Evolutionary conservation across 192 early-diverging fungal species (phyloP).

Genomic region (Coemansia sp.): DNA sequence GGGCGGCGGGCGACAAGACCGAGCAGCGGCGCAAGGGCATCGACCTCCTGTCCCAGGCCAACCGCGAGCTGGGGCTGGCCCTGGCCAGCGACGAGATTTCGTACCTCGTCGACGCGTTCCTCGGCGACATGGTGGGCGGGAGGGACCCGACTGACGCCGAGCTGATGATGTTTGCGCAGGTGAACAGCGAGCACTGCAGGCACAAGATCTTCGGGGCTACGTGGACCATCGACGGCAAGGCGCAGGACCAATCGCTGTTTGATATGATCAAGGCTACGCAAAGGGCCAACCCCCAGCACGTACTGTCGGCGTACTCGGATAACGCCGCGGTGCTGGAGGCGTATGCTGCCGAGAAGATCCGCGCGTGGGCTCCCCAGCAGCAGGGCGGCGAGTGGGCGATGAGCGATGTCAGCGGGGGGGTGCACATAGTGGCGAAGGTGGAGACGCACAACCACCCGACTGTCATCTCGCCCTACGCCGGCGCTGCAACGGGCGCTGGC

Average conservation of each 20-base stretch:
- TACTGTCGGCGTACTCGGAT: constrained; percentile 96
- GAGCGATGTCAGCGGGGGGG: constrained; percentile 26
- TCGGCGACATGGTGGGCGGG: constrained; percentile 53
- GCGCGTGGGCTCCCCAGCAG: constrained; percentile 42
- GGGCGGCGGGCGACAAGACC: background rate
- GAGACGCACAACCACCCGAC: constrained; percentile 99
- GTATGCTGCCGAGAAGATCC: constrained; percentile 31
- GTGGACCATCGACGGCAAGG: constrained; percentile 93
- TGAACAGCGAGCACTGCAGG: constrained; percentile 99
- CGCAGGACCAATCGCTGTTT: constrained; percentile 83
- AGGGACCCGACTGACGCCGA: constrained; percentile 98
- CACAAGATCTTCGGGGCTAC: constrained; percentile 99
- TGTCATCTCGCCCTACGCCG: constrained; percentile 97
- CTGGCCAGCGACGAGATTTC: constrained; percentile 96
- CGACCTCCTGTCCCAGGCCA: constrained; percentile 73
- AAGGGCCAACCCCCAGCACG: constrained; percentile 73
- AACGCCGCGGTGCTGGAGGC: constrained; percentile 93
- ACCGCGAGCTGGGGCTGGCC: constrained; percentile 90
- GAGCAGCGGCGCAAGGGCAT: constrained; percentile 15
- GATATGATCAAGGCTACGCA: constrained; percentile 97
- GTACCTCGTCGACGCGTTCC: constrained; percentile 87
- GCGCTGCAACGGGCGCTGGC: constrained; percentile 97
- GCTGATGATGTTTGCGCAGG: constrained; percentile 99
- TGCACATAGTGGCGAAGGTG: constrained; percentile 95
- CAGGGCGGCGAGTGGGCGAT: constrained; percentile 52